phyloP scores from a whole-genome alignment of 2,329 filamentous ascomycete species.

The Neoscytalidium dimidiatum region DNA sequence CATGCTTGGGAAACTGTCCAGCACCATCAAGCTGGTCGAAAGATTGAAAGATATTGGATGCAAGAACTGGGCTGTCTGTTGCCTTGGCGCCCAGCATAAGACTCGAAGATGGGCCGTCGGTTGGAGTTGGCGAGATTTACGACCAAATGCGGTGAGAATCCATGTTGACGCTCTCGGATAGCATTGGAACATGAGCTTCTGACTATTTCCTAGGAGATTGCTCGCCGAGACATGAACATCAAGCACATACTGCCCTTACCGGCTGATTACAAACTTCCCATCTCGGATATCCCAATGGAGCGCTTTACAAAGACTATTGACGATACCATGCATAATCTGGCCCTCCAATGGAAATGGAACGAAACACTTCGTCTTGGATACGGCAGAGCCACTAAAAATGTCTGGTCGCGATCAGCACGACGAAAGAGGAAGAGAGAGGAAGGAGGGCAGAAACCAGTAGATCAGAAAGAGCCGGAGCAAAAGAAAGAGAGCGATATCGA shows the following conservation, averaged over 20 bases:
- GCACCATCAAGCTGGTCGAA: slow-evolving; percentile 62
- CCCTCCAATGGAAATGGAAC: slow-evolving; percentile 68
- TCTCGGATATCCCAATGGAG: slow-evolving; percentile 41
- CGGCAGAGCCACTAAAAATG: slow-evolving; percentile 68
- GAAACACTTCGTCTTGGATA: slow-evolving; percentile 54
- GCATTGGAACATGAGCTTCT: slow-evolving; percentile 37
- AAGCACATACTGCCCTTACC: slow-evolving; percentile 43
- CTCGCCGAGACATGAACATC: slow-evolving; percentile 34
- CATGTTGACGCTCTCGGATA: slow-evolving; percentile 53
- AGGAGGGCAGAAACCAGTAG: background rate
- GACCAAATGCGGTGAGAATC: background rate
- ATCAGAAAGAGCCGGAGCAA: slow-evolving; percentile 18
- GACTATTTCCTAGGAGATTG: background rate
- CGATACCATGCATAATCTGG: slow-evolving; percentile 43
- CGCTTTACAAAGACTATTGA: background rate
- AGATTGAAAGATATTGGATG: slow-evolving; percentile 58
- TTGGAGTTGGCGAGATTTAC: slow-evolving; percentile 54
- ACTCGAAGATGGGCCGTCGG: slow-evolving; percentile 85
- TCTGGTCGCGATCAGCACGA: slow-evolving; percentile 47
- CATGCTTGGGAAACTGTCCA: slow-evolving; percentile 83
- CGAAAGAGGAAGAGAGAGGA: slow-evolving; percentile 12
- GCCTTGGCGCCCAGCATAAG: slow-evolving; percentile 72
- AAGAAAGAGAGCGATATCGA: slow-evolving; percentile 35
- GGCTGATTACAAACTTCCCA: slow-evolving; percentile 27
- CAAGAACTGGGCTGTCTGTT: slow-evolving; percentile 68